These are phyloP conservation scores for Backusella sp. DNA, from an alignment of 192 early-diverging fungal genomes.

Conservation along the genomic window DNA sequence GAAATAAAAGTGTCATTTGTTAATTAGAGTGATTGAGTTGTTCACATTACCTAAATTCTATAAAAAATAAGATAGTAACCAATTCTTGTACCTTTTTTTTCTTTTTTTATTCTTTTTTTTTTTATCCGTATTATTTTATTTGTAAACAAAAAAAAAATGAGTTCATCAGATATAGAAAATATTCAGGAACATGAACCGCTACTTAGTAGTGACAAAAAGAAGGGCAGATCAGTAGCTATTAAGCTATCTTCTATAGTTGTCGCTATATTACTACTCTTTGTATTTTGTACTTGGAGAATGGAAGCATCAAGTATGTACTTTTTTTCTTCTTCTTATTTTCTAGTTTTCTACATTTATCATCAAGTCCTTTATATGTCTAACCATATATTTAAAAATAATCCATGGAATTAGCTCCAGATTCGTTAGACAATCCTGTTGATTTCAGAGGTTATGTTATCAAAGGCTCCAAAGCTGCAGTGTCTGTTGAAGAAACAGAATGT, in stretches of 20 bases:
- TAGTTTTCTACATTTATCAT: neutral
- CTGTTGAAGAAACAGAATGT: slow-evolving; percentile 64
- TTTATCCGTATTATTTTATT: neutral
- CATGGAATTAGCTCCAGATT: neutral
- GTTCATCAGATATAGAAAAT: neutral
- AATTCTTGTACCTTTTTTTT: neutral
- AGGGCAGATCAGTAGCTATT: neutral
- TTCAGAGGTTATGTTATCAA: neutral
- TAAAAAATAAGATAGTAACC: neutral
- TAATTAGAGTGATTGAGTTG: neutral
- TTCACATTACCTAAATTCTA: neutral
- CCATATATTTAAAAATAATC: neutral
- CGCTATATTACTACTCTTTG: neutral
- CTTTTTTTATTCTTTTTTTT: neutral
- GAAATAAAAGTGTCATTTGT: neutral
- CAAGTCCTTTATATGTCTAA: neutral
- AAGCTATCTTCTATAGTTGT: neutral
- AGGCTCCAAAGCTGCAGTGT: slow-evolving; percentile 44
- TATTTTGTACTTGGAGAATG: neutral
- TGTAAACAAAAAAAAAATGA: neutral
- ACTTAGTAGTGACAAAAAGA: neutral
- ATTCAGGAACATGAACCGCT: neutral
- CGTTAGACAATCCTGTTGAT: neutral
- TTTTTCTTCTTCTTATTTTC: neutral
- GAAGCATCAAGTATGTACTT: neutral